Evolutionary conservation across 225 moss, liverwort and hornwort species (phyloP).

Genomic region (Pleurozium schreberi): DNA sequence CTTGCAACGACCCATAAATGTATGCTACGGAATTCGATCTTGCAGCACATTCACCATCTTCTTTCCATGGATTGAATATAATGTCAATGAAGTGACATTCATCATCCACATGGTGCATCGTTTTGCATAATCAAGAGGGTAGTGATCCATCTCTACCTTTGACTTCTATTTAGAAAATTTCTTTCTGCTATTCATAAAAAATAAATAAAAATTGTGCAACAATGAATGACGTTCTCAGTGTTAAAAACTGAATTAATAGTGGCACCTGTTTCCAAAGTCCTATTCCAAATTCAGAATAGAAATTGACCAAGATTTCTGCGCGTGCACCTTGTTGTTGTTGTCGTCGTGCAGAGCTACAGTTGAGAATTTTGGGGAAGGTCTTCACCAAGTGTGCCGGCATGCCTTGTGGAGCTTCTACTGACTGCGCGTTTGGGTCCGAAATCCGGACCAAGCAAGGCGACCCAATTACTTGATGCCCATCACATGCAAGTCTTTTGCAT

Average conservation of each 20-base stretch:
- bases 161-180: no score
- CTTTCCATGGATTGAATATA: neutral
- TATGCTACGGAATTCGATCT: neutral
- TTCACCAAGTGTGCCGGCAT: neutral
- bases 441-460: neutral
- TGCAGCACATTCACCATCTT: neutral
- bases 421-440: neutral
- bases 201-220: neutral
- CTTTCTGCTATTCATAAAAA: no score
- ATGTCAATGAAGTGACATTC: neutral
- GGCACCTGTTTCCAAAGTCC: neutral
- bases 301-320: no score
- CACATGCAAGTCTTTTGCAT: neutral
- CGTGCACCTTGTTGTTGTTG: neutral
- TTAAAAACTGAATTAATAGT: neutral
- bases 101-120: neutral
- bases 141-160: neutral
- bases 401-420: neutral
- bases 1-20: no score
- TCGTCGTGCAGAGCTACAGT: neutral
- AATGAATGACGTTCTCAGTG: neutral
- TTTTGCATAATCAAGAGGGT: no score
- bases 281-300: neutral
- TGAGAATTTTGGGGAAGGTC: neutral
- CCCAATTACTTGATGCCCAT: neutral